Base-by-base conservation (phyloP, 805 yeast genomes). In the Ogataea siamensis region DNA sequence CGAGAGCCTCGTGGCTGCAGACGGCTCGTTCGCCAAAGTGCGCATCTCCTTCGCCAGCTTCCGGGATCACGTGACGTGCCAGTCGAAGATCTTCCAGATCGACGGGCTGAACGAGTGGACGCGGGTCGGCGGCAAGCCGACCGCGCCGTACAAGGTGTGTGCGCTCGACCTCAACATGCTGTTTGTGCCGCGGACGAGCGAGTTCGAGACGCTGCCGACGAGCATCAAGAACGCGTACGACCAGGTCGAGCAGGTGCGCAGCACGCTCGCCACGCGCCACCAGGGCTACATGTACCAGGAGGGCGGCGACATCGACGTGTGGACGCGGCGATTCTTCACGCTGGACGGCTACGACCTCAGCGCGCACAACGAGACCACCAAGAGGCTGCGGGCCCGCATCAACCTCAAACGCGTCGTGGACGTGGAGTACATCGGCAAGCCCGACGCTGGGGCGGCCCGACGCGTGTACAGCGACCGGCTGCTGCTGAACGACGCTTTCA, bases 21-120 rank as follows among this genome's bases (percentile, higher is more conserved):
- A 87, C 58, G 98, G 98, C 2, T 86, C 96, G 24, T 88, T 86
- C 69, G 96, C 87, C 7, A 72, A 91, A 52, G 75, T 84, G 37
- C 79, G 82, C 49, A 67, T 89, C 37, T 73, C 73, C 31, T 81
- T 83, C 51, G 70, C 72, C 16, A 76, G 74, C 40, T 73, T 74
- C 50, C 80, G 80, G 51, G 60, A 69, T 14, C 71, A 70, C 20
- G 67, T 84, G 31, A 74, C 71, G 12, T 83, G 86, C 12, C 58
- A 63, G 32, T 66, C 78, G 0, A 64, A 66, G 40, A 68, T 66
- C 32, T 77, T 77, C 55, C 67, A 70, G 29, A 54, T 87, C 29
- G 76, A 82, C 7, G 73, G 88, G 48, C 78, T 76, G 58, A 88
- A 87, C 54, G 95, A 87, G 57, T 91, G 97, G 97, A 83, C 74